Evolutionary conservation across 2,329 filamentous ascomycete genomes (phyloP).

Genomic region (Trichothecium sympodiale): DNA sequence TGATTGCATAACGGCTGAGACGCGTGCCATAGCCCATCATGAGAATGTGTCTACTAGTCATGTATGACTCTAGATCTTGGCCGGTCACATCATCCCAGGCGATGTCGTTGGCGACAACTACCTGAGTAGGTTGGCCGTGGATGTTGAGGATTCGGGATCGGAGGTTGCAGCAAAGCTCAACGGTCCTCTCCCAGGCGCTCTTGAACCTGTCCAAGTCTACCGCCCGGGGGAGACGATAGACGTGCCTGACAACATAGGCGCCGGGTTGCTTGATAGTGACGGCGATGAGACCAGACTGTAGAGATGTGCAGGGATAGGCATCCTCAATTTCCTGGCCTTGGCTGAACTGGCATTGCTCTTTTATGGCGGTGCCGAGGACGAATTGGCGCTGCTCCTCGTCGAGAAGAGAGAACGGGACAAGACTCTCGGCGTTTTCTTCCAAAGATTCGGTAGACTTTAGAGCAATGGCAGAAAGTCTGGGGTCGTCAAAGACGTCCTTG

Average conservation of each 20-base stretch:
- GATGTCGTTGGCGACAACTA: constrained; percentile 7
- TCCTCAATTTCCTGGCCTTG: constrained; percentile 22
- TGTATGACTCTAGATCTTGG: constrained; percentile 3
- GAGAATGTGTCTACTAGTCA: neutral
- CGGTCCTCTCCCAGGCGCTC: constrained; percentile 9
- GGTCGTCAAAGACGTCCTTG: neutral
- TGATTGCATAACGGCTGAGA: constrained; percentile 6
- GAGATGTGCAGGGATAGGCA: constrained; percentile 34
- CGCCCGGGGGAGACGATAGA: constrained; percentile 16
- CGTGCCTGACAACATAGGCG: too few species aligned
- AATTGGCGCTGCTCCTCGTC: neutral
- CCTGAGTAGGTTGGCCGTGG: constrained; percentile 5
- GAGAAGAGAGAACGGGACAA: neutral
- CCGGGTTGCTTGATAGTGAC: constrained; percentile 20
- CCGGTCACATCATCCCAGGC: constrained; percentile 1
- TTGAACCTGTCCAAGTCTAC: constrained; percentile 14
- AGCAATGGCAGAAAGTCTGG: neutral
- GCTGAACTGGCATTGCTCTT: neutral
- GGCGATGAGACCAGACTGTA: constrained; percentile 37
- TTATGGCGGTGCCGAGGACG: too few species aligned
- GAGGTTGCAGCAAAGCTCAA: constrained; percentile 7
- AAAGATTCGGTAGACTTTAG: too few species aligned
- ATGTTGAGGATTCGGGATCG: constrained; percentile 10
- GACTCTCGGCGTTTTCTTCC: neutral
- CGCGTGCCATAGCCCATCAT: constrained; percentile 6